Evolutionary conservation across 2,329 filamentous ascomycete genomes (phyloP).

Genomic region (Diaporthe capsici): DNA sequence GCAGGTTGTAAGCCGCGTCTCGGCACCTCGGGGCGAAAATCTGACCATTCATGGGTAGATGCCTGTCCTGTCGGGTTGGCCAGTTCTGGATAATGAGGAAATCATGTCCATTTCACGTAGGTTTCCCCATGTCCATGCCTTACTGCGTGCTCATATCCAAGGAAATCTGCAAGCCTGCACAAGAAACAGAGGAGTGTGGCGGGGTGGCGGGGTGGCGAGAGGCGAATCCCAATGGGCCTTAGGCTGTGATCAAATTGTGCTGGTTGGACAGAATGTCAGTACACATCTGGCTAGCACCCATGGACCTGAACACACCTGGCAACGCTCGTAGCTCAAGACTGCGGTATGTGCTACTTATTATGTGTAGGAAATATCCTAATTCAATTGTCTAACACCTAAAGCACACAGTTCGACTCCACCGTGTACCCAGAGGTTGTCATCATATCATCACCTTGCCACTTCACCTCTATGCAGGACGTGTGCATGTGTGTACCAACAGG

Average conservation of each 20-base stretch:
- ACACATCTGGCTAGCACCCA: too few species aligned
- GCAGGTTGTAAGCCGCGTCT: not conserved
- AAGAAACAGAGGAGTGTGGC: not conserved
- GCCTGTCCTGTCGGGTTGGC: not conserved
- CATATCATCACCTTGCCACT: not conserved
- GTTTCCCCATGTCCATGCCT: too few species aligned
- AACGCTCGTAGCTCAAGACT: too few species aligned
- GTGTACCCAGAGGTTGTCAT: not conserved
- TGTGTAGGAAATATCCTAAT: too few species aligned
- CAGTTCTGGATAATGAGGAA: not conserved
- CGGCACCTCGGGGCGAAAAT: not conserved
- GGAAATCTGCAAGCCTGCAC: not conserved
- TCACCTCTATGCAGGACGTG: not conserved
- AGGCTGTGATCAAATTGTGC: too few species aligned
- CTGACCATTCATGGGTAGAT: too few species aligned
- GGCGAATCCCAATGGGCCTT: not conserved
- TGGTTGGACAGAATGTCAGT: too few species aligned
- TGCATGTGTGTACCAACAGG: not conserved
- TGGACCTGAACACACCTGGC: too few species aligned
- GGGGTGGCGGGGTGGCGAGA: constrained; percentile 1
- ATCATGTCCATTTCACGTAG: not conserved
- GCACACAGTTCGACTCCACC: not conserved
- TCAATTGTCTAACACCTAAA: not conserved
- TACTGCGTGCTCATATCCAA: too few species aligned
- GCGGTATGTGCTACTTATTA: too few species aligned